phyloP scores from a whole-genome alignment of 1,284 basidiomycete genomes.

The Coniophora puteana region DNA sequence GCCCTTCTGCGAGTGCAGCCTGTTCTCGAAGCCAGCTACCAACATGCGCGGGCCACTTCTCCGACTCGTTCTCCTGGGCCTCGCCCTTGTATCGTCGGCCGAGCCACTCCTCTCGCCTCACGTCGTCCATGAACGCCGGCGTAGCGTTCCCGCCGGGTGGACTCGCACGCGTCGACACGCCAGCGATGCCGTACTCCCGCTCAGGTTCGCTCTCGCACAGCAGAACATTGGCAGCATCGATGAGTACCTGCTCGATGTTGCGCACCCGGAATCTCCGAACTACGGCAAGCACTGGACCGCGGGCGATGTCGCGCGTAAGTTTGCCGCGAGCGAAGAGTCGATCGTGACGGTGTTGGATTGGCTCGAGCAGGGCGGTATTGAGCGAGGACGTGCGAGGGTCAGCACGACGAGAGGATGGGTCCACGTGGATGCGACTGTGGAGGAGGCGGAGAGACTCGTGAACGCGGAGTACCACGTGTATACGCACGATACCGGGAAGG shows the following conservation, averaged over 20 bases:
- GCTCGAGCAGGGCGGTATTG: constrained; percentile 34
- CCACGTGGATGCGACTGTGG: constrained; percentile 34
- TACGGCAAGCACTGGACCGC: constrained; percentile 48
- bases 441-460: constrained; percentile 39
- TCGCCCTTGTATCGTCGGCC: constrained; percentile 10
- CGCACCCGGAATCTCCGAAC: constrained; percentile 39
- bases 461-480: constrained; percentile 40
- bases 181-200: constrained; percentile 28
- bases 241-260: constrained; percentile 37
- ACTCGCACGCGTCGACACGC: constrained; percentile 23
- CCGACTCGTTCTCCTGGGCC: constrained; percentile 4
- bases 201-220: constrained; percentile 42
- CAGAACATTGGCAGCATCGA: constrained; percentile 37
- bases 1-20: no score
- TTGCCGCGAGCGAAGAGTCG: constrained; percentile 35
- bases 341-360: constrained; percentile 34
- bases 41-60: constrained; percentile 7
- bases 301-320: constrained; percentile 31
- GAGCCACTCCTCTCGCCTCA: constrained; percentile 13
- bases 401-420: constrained; percentile 38
- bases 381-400: constrained; percentile 25
- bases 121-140: constrained; percentile 31
- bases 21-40: no score
- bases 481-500: constrained; percentile 32
- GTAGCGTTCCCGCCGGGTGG: constrained; percentile 32